These are phyloP conservation scores for Elsinoe batatas DNA, from an alignment of 2,329 filamentous ascomycete species.

Conservation along the genomic window DNA sequence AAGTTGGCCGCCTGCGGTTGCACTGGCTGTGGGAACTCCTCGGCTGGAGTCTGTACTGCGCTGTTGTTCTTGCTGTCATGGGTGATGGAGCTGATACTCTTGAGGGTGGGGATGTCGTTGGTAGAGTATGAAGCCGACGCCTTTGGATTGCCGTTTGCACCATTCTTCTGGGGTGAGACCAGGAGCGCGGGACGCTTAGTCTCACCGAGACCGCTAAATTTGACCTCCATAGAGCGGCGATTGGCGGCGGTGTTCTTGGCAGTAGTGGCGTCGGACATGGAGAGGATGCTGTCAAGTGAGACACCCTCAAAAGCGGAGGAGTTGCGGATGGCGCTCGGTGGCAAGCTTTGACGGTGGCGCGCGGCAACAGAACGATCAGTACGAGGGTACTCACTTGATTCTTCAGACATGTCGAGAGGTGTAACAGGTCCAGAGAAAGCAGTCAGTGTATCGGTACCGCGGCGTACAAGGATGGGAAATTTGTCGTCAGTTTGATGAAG, in stretches of 20 bases:
- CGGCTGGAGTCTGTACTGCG: conserved; percentile 15
- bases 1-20: conserved; percentile 40
- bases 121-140: conserved; percentile 83
- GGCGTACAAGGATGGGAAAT: conserved; percentile 74
- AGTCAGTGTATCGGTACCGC: conserved; percentile 46
- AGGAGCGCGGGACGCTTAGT: conserved; percentile 37
- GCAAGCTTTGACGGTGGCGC: conserved; percentile 32
- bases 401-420: conserved; percentile 52
- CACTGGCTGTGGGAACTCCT: conserved; percentile 12
- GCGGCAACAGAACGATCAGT: conserved; percentile 50
- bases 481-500: conserved; percentile 69
- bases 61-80: conserved; percentile 44
- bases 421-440: conserved; percentile 65
- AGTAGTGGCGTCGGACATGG: conserved; percentile 28
- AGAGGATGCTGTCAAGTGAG: conserved; percentile 30
- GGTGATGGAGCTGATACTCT: conserved; percentile 47
- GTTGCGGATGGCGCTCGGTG: conserved; percentile 27
- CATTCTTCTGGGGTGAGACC: conserved; percentile 52
- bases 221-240: conserved; percentile 41
- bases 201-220: conserved; percentile 31
- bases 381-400: conserved; percentile 29
- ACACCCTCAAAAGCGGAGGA: conserved; percentile 27
- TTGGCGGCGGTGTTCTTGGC: conserved; percentile 33
- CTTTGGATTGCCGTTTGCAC: conserved; percentile 54
- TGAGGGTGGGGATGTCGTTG: conserved; percentile 78